Base-by-base conservation (phyloP, 768 basidiomycete species). In the Nevesoporus exiguus region DNA sequence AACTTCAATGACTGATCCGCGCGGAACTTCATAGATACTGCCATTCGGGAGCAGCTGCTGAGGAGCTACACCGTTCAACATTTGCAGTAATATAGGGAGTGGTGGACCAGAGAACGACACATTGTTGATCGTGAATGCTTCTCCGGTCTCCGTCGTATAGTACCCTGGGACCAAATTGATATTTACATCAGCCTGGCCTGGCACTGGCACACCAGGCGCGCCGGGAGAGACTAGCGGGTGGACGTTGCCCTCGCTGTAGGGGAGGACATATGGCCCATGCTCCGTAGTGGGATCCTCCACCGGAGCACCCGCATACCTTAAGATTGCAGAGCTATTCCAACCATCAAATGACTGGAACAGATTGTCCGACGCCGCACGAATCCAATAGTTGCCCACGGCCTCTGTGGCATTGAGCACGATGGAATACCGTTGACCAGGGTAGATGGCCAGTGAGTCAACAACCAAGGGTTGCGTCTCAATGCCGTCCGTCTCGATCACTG, bases 401-500 rank as follows among this genome's bases (percentile, higher is more conserved):
- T 70, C 65, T 39, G 67, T 67, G 5, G 71, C 73, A 27, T 55
- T 55, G 8, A 78, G 59, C 5, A 41, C 40, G 21, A 41, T 13
- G 21, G 40, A 41, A 41, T 41, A 41, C 3, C 40, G 40, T 41
- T 41, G 81, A 3, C 70, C 79, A 1, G 76, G 66, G 41, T 9
- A 74, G 74, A 84, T 78, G 11, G 73, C 66, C 27, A 80, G 62
- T 7, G 67, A 68, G 51, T 79, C 76, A 3, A 79, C 78, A 3
- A 57, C 59, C 7, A 74, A 51, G 0, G 80, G 77, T 47, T 72
- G 52, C 10, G 68, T 65, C 52, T 73, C 72, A 19, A 68, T 61
- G 8, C 64, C 76, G 47, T 80, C 79, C 3, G 69, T 74, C 61
- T 80, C 79, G 47, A 80, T 80, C 47, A 80, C 64, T 0, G 74